A percentile compares a stretch with the other conserved stretches of the same genome.
Conservation (phyloP, 495 filamentous ascomycete species). For the Podospora fimiseda region DNA sequence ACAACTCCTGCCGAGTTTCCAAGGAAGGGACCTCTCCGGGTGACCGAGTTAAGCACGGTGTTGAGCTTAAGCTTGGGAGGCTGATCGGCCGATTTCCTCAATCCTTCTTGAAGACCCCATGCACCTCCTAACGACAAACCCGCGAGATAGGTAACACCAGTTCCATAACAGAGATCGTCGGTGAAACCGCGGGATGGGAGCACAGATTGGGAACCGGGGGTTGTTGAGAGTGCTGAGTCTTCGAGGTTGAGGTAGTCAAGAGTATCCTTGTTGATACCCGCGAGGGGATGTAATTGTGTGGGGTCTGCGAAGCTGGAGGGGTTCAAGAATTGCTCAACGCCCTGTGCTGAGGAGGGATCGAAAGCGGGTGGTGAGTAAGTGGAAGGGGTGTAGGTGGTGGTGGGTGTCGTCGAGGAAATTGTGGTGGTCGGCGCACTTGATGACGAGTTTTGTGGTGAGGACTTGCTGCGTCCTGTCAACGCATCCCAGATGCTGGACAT, state of each 20-base stretch:
- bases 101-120: conserved; percentile 86
- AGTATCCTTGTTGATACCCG: conserved; percentile 83
- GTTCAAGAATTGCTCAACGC: conserved; percentile 75
- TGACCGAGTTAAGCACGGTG: conserved; percentile 87
- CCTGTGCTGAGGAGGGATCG: conserved; percentile 63
- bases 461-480: conserved; percentile 73
- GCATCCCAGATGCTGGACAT: conserved; percentile 76
- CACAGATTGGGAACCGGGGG: conserved; percentile 78
- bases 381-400: conserved; percentile 36
- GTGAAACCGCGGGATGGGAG: conserved; percentile 94
- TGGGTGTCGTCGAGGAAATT: conserved; percentile 16
- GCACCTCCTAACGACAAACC: conserved; percentile 80
- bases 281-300: conserved; percentile 82
- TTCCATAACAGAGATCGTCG: conserved; percentile 96
- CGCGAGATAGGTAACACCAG: conserved; percentile 84
- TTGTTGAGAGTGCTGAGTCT: conserved; percentile 78
- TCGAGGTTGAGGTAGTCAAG: conserved; percentile 93
- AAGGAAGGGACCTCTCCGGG: conserved; percentile 88
- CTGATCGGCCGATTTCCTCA: conserved; percentile 64
- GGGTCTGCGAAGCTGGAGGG: conserved; percentile 71
- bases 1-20: conserved; percentile 93
- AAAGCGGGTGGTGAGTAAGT: conserved; percentile 54
- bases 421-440: conserved; percentile 24
- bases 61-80: conserved; percentile 88
- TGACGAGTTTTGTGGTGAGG: conserved; percentile 31